A percentile compares a stretch with the other conserved stretches of the same genome.
Evolutionary conservation across 306 rosid species (phyloP).

Genomic region (Acacia acuminata): DNA sequence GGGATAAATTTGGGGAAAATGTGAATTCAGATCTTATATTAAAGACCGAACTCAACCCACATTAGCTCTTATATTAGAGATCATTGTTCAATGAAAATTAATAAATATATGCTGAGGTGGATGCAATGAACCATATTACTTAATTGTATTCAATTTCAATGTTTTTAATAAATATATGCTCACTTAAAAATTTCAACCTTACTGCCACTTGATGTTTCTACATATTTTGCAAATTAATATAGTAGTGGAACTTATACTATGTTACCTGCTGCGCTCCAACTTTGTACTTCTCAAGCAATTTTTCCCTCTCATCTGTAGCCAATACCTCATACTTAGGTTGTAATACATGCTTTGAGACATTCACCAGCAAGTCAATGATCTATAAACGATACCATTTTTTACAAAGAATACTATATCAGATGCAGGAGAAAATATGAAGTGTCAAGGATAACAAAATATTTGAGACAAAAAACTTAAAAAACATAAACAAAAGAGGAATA

Average conservation of each 20-base stretch:
- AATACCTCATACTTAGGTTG: slow-evolving; percentile 52
- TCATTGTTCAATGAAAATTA: too few species aligned
- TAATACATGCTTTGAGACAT: slow-evolving; percentile 45
- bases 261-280: slow-evolving; percentile 52
- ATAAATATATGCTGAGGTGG: too few species aligned
- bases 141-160: background rate
- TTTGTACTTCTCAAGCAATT: slow-evolving; percentile 37
- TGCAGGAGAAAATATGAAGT: background rate
- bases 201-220: background rate
- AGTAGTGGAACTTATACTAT: background rate
- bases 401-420: background rate
- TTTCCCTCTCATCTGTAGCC: slow-evolving; percentile 38
- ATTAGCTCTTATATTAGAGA: too few species aligned
- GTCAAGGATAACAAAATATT: background rate
- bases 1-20: too few species aligned
- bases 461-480: background rate
- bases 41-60: too few species aligned
- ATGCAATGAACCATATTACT: background rate
- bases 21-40: too few species aligned
- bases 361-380: slow-evolving; percentile 51
- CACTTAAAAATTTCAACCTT: background rate
- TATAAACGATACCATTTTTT: background rate
- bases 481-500: background rate
- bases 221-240: background rate
- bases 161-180: background rate